Base-by-base conservation (phyloP, 805 yeast genomes). In the Wickerhamiella sergipiensis region DNA sequence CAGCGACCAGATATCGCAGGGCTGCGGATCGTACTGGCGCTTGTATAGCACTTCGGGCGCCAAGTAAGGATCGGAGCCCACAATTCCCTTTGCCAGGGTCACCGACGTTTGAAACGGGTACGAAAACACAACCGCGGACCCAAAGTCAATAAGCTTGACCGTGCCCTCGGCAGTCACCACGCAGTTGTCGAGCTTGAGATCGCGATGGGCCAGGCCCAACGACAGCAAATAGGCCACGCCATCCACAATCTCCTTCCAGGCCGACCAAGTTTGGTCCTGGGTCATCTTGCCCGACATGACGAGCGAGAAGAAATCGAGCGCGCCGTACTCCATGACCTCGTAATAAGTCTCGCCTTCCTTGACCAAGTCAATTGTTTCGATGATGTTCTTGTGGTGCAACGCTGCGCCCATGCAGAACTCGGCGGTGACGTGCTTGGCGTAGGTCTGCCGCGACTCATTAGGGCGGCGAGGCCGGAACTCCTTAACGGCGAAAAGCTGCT, bases 51-150 rank as follows among this genome's bases (percentile, higher is more conserved):
- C 89, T 65, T 90, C 98, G 0, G 97, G 97, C 0, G 97, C 92
- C 54, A 90, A 69, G 62, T 90, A 90, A 2, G 98, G 97, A 66
- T 90, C 98, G 1, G 95, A 84, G 15, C 98, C 98, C 12, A 90
- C 95, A 21, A 90, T 77, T 15, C 97, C 97, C 43, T 77, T 74
- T 0, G 95, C 88, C 52, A 74, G 70, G 17, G 83, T 78, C 21
- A 79, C 74, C 50, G 73, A 76, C 7, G 66, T 64, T 49, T 76
- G 78, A 56, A 75, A 79, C 7, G 82, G 81, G 60, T 80, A 81
- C 54, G 80, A 75, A 70, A 86, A 88, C 22, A 85, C 83, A 19
- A 83, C 85, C 0, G 97, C 92, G 4, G 94, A 82, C 6, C 98
- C 98, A 67, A 89, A 90, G 68, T 90, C 98, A 56, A 90, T 86